Conservation (phyloP, 148 eudicot species). For the Heliamphora exappendiculata region DNA sequence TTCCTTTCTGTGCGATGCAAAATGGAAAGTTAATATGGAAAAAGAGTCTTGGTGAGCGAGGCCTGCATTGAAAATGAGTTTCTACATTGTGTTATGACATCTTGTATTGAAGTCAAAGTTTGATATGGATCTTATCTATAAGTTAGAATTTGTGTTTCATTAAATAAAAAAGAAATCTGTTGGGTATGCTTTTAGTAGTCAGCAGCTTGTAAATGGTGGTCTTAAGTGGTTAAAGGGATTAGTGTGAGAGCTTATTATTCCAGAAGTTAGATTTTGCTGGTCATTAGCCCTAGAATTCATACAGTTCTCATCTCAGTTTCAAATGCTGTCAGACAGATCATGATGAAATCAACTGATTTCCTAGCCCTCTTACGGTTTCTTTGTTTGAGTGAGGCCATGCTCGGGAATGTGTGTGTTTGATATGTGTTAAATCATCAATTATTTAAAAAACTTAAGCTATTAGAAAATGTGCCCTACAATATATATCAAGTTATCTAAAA, state of each 20-base stretch:
- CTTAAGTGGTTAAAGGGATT: not conserved
- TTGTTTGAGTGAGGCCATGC: not conserved
- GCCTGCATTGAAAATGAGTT: not conserved
- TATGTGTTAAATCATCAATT: not conserved
- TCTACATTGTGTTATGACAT: not conserved
- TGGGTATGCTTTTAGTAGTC: not conserved
- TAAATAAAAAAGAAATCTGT: slow-evolving; percentile 6
- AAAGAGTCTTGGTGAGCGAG: not conserved
- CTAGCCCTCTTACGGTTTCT: not conserved
- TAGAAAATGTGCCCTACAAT: no score
- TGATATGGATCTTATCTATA: not conserved
- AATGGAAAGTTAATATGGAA: not conserved
- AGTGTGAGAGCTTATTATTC: not conserved
- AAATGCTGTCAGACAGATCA: not conserved
- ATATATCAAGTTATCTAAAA: no score
- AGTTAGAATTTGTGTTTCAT: not conserved
- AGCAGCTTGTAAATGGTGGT: not conserved
- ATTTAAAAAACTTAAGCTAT: not conserved
- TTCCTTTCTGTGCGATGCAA: not conserved
- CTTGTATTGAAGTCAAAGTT: no score
- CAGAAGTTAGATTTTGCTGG: not conserved
- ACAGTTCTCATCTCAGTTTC: not conserved
- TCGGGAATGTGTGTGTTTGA: no score
- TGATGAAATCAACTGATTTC: not conserved
- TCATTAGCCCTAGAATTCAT: not conserved